phyloP scores from a whole-genome alignment of 2,329 filamentous ascomycete species.

The Raffaelea ambrosiae region DNA sequence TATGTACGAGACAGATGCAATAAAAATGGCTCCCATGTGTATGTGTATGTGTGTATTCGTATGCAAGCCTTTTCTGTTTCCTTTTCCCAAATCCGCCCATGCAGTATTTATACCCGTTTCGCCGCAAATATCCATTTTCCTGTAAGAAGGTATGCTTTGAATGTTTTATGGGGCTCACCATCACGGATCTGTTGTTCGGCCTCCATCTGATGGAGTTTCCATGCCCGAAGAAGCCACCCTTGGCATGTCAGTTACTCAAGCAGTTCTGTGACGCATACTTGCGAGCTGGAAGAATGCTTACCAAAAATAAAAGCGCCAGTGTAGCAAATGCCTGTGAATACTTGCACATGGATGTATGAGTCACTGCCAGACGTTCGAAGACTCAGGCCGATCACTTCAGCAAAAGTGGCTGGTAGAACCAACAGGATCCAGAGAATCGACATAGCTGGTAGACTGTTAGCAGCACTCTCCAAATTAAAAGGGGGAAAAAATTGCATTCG shows the following conservation, averaged over 20 bases:
- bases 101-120: slow-evolving; percentile 6
- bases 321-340: slow-evolving; percentile 56
- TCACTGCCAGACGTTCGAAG: slow-evolving; percentile 32
- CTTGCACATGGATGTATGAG: slow-evolving; percentile 43
- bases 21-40: too few relatives aligned
- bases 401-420: slow-evolving; percentile 61
- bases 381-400: slow-evolving; percentile 54
- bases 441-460: slow-evolving; percentile 32
- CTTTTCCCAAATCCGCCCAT: too few relatives aligned
- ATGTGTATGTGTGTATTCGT: too few relatives aligned
- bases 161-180: slow-evolving; percentile 6
- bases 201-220: slow-evolving; percentile 33
- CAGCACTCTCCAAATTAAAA: too few relatives aligned
- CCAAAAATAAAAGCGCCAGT: slow-evolving; percentile 41
- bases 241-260: neutral
- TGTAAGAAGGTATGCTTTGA: slow-evolving; percentile 8
- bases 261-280: neutral
- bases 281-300: slow-evolving; percentile 14
- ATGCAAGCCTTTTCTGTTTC: too few relatives aligned
- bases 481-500: neutral
- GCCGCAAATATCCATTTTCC: slow-evolving; percentile 12
- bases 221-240: slow-evolving; percentile 33
- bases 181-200: slow-evolving; percentile 19
- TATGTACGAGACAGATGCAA: too few relatives aligned
- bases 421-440: slow-evolving; percentile 66